phyloP scores from a whole-genome alignment of 768 basidiomycete genomes.

The Suillus subluteus region DNA sequence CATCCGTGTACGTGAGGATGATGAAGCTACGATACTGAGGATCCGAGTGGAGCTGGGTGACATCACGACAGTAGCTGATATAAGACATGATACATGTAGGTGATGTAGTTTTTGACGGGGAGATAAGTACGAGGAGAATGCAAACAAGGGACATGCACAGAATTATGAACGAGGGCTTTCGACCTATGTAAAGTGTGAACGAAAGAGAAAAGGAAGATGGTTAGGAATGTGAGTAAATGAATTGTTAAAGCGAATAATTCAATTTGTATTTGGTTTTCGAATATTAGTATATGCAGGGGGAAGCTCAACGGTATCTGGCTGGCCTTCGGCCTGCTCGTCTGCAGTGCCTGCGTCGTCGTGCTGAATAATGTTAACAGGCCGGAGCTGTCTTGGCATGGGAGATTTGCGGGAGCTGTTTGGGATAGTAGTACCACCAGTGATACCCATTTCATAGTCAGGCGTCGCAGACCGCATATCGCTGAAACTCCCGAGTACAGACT shows the following conservation, averaged over 20 bases:
- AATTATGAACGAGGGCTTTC: not conserved
- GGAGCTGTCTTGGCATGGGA: conserved; percentile 50
- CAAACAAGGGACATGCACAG: not conserved
- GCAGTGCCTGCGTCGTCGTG: conserved; percentile 81
- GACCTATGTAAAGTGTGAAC: not conserved
- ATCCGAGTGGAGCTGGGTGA: conserved; percentile 7
- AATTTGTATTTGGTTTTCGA: conserved; percentile 15
- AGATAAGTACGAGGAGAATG: not conserved
- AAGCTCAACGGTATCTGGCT: conserved; percentile 76
- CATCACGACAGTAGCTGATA: not conserved
- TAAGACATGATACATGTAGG: not conserved
- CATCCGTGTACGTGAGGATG: not conserved
- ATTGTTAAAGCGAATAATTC: conserved; percentile 3
- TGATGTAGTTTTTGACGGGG: not conserved
- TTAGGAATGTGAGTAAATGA: not conserved
- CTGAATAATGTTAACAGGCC: conserved; percentile 81
- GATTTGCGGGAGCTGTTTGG: conserved; percentile 39
- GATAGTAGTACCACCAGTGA: conserved; percentile 24
- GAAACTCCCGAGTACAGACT: conserved; percentile 28
- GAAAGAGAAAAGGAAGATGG: not conserved
- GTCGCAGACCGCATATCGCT: conserved; percentile 50
- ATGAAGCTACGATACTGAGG: not conserved
- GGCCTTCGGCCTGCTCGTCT: conserved; percentile 39
- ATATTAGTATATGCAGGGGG: conserved; percentile 84
- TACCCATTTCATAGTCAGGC: conserved; percentile 39